Percentiles rank a stretch among this genome's conserved stretches.
Conservation (phyloP, 331 rosid species). For the Dryas integrifolia region DNA sequence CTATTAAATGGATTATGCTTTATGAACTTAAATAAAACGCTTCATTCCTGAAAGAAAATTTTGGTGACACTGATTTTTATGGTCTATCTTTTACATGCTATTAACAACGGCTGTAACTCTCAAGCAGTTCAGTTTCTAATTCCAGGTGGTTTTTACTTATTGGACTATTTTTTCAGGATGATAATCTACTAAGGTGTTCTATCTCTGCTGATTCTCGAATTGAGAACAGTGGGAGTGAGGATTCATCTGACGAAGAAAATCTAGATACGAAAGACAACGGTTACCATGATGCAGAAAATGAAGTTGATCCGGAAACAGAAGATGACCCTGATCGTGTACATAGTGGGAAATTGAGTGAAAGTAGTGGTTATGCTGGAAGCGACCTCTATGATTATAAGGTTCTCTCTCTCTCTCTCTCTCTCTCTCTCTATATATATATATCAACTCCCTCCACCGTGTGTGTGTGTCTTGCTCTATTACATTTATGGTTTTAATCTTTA, state of each 20-base stretch:
- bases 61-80: neutral
- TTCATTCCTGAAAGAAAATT: neutral
- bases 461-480: neutral
- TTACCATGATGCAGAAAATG: conserved; percentile 92
- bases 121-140: neutral
- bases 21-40: neutral
- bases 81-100: neutral
- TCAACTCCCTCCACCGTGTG: neutral
- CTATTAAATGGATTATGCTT: too few relatives aligned
- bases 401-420: conserved; percentile 22
- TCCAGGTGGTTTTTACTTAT: neutral
- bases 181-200: conserved; percentile 83
- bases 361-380: conserved; percentile 96
- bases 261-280: conserved; percentile 76
- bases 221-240: conserved; percentile 89
- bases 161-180: conserved; percentile 62
- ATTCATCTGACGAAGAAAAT: conserved; percentile 81
- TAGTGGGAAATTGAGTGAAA: conserved; percentile 94
- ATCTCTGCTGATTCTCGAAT: conserved; percentile 93
- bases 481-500: neutral
- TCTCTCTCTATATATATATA: neutral
- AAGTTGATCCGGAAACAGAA: conserved; percentile 83
- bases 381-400: conserved; percentile 99
- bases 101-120: neutral
- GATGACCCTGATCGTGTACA: conserved; percentile 82